Evolutionary conservation across 192 early-diverging fungal genomes (phyloP).

Genomic region (Gaertneriomyces sp.): DNA sequence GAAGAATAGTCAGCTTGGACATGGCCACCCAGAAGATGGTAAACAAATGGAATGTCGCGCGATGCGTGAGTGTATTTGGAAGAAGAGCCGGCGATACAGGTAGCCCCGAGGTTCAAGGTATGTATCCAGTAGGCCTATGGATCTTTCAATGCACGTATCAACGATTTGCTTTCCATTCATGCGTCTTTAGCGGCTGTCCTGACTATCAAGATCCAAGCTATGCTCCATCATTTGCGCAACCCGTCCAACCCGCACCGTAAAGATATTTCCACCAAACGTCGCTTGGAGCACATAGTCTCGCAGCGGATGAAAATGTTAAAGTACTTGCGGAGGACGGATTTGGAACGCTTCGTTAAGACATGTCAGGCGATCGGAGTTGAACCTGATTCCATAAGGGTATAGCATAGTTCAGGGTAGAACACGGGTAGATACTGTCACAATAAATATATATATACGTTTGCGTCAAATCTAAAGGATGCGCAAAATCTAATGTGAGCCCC

Average conservation of each 20-base stretch:
- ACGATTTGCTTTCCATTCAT: constrained; percentile 20
- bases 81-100: constrained; percentile 79
- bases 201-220: constrained; percentile 83
- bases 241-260: constrained; percentile 55
- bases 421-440: no score
- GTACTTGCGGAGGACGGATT: constrained; percentile 74
- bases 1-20: constrained; percentile 69
- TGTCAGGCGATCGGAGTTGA: constrained; percentile 48
- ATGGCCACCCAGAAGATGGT: constrained; percentile 77
- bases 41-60: constrained; percentile 68
- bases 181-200: constrained; percentile 72
- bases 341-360: constrained; percentile 44
- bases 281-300: constrained; percentile 73
- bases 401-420: background rate
- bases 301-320: constrained; percentile 81
- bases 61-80: constrained; percentile 75
- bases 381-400: constrained; percentile 41
- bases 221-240: constrained; percentile 72
- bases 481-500: background rate
- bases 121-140: background rate
- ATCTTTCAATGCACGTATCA: background rate
- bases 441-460: no score
- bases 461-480: no score
- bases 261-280: constrained; percentile 85
- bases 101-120: constrained; percentile 90